These are phyloP conservation scores for Polytrichum formosum DNA, from an alignment of 225 moss, liverwort and hornwort species.

Conservation along the genomic window DNA sequence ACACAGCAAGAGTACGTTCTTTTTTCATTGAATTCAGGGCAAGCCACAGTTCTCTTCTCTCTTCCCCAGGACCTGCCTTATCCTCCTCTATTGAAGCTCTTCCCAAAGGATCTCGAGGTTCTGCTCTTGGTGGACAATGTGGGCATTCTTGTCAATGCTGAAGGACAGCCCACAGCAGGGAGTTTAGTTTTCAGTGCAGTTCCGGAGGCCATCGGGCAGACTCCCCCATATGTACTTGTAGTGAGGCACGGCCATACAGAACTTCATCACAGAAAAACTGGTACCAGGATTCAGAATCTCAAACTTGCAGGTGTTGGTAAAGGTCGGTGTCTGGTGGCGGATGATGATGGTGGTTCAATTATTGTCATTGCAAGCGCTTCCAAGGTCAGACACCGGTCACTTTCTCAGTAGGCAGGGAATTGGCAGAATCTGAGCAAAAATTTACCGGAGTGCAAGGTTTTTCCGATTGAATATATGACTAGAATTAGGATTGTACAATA, in stretches of 20 bases:
- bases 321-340: slow-evolving; percentile 73
- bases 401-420: not conserved
- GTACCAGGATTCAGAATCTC: slow-evolving; percentile 81
- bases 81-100: slow-evolving; percentile 85
- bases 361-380: slow-evolving; percentile 77
- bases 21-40: slow-evolving; percentile 65
- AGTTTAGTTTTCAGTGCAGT: slow-evolving; percentile 80
- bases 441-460: too few relatives aligned
- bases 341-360: slow-evolving; percentile 76
- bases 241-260: slow-evolving; percentile 84
- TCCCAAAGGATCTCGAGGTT: slow-evolving; percentile 83
- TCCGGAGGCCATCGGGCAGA: slow-evolving; percentile 84
- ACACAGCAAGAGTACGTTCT: slow-evolving; percentile 80
- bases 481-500: too few relatives aligned
- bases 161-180: slow-evolving; percentile 81
- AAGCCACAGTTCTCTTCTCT: slow-evolving; percentile 71
- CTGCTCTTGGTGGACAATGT: slow-evolving; percentile 86
- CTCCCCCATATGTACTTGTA: slow-evolving; percentile 85
- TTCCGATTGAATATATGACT: too few relatives aligned
- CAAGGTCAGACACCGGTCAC: slow-evolving; percentile 51
- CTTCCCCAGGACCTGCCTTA: slow-evolving; percentile 83
- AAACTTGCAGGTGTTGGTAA: slow-evolving; percentile 65
- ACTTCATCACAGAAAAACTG: slow-evolving; percentile 89
- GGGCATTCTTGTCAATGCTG: slow-evolving; percentile 82
- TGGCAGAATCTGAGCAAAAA: too few relatives aligned